Conservation (phyloP, 345 rosid species). For the Pugionium cornutum region DNA sequence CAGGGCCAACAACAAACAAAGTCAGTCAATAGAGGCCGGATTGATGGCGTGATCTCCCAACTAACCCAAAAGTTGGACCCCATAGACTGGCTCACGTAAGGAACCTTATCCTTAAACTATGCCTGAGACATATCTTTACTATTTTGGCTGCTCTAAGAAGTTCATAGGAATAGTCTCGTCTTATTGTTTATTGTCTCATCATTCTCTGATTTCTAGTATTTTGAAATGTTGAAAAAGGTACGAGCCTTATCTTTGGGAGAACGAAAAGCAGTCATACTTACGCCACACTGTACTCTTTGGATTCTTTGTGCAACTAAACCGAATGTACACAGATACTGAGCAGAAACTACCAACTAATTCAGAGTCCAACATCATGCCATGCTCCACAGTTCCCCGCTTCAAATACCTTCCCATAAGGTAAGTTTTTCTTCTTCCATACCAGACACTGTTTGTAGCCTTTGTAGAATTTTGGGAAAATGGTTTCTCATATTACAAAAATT, state of each 20-base stretch:
- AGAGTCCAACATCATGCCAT: slow-evolving; percentile 93
- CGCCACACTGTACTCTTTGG: slow-evolving; percentile 98
- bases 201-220: slow-evolving; percentile 21
- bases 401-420: slow-evolving; percentile 97
- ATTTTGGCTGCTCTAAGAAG: slow-evolving; percentile 3
- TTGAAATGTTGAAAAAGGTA: slow-evolving; percentile 52
- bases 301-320: slow-evolving; percentile 93
- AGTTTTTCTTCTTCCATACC: slow-evolving; percentile 20
- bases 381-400: slow-evolving; percentile 91
- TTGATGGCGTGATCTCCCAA: slow-evolving; percentile 59
- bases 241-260: slow-evolving; percentile 95
- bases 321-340: slow-evolving; percentile 77
- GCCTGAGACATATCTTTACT: slow-evolving; percentile 2
- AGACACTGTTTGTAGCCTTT: slow-evolving; percentile 16
- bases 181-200: slow-evolving; percentile 8
- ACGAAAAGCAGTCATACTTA: slow-evolving; percentile 84
- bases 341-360: slow-evolving; percentile 93
- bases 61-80: slow-evolving; percentile 88
- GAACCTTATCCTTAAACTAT: slow-evolving; percentile 18
- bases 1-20: slow-evolving; percentile 59
- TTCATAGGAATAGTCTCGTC: slow-evolving; percentile 11
- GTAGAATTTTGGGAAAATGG: slow-evolving; percentile 3
- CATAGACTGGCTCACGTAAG: slow-evolving; percentile 99
- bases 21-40: slow-evolving; percentile 51
- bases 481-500: slow-evolving; percentile 16